Percentiles rank a stretch among this genome's conserved stretches.
Evolutionary conservation across 139 green algal genomes (phyloP).

Genomic region (Dunaliella sp.): DNA sequence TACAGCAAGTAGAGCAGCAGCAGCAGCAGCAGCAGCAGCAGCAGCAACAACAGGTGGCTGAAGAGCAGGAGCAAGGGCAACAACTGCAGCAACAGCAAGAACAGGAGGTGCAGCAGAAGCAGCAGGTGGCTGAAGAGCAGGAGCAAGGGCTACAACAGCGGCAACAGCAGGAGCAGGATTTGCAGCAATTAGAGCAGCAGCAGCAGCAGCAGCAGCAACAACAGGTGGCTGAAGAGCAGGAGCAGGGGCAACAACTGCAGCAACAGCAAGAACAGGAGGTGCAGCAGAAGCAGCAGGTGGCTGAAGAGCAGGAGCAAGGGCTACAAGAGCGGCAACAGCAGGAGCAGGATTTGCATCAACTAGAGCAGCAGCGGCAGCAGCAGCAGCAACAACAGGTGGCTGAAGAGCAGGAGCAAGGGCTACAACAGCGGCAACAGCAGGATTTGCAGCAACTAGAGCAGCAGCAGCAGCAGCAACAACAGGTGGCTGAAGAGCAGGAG

Average conservation of each 20-base stretch:
- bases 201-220: not conserved
- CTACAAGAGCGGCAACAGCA: not conserved
- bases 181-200: not conserved
- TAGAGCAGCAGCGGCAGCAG: not conserved
- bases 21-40: not conserved
- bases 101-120: not conserved
- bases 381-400: not conserved
- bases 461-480: not conserved
- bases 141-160: constrained; percentile 7
- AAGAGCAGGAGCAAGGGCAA: constrained; percentile 11
- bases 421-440: constrained; percentile 21
- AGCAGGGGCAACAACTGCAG: not conserved
- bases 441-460: not conserved
- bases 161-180: constrained; percentile 15
- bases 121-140: not conserved
- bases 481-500: not conserved
- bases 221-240: not conserved
- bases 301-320: not conserved
- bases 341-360: not conserved
- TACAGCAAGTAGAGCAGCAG: not conserved
- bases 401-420: constrained; percentile 11
- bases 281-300: not conserved
- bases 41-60: not conserved
- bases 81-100: constrained; percentile 18
- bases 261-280: not conserved